phyloP scores from a whole-genome alignment of 225 moss, liverwort and hornwort genomes.

The Ulota crispa region DNA sequence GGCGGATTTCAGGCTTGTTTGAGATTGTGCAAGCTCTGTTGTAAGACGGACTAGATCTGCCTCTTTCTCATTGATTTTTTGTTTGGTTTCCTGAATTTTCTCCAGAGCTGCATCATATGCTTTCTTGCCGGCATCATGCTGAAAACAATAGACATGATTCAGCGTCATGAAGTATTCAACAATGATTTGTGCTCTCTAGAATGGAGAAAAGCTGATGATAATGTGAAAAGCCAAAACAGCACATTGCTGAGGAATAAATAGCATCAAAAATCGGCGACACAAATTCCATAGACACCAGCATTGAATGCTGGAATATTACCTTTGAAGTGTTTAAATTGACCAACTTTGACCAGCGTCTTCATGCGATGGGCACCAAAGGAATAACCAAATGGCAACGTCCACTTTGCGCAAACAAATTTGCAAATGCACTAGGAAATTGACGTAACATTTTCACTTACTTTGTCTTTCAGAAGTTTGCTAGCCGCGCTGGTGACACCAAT shows the following conservation, averaged over 20 bases:
- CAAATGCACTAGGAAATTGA: background rate
- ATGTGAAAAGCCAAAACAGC: background rate
- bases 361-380: background rate
- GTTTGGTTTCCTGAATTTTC: slow-evolving; percentile 61
- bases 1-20: slow-evolving; percentile 51
- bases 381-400: background rate
- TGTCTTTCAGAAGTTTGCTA: slow-evolving; percentile 81
- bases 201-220: background rate
- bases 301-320: background rate
- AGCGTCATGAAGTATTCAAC: background rate
- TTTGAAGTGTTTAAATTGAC: background rate
- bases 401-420: slow-evolving; percentile 1
- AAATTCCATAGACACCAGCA: background rate
- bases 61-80: slow-evolving; percentile 64
- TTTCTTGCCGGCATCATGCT: slow-evolving; percentile 69
- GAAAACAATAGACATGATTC: slow-evolving; percentile 19
- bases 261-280: slow-evolving; percentile 1
- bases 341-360: background rate
- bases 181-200: background rate
- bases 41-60: slow-evolving; percentile 56
- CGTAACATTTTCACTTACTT: slow-evolving; percentile 47
- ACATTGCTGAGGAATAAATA: slow-evolving; percentile 5
- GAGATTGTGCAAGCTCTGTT: slow-evolving; percentile 48
- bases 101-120: slow-evolving; percentile 69
- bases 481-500: slow-evolving; percentile 74